Percentiles rank a stretch among this genome's conserved stretches.
Evolutionary conservation across 2,329 filamentous ascomycete genomes (phyloP).

Genomic region (Phialophora verrucosa): DNA sequence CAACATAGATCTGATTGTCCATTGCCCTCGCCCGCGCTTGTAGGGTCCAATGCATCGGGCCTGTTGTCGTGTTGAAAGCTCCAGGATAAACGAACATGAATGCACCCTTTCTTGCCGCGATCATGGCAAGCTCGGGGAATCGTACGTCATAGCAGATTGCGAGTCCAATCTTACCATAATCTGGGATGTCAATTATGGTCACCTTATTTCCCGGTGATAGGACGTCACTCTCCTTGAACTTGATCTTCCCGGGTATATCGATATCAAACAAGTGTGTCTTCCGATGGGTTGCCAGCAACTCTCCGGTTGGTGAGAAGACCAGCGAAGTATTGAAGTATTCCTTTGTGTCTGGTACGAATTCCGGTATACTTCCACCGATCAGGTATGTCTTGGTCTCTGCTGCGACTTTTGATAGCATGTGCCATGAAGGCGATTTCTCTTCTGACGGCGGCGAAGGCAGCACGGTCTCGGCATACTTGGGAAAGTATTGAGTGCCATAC

Average conservation of each 20-base stretch:
- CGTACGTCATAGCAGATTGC: slow-evolving; percentile 98
- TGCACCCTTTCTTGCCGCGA: slow-evolving; percentile 82
- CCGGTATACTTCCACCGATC: slow-evolving; percentile 90
- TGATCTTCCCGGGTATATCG: slow-evolving; percentile 93
- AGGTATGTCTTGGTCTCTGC: slow-evolving; percentile 79
- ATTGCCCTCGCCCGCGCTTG: slow-evolving; percentile 81
- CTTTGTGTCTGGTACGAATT: slow-evolving; percentile 69
- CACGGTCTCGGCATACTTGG: slow-evolving; percentile 89
- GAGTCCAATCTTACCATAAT: slow-evolving; percentile 83
- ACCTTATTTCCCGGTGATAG: slow-evolving; percentile 83
- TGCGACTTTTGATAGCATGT: slow-evolving; percentile 80
- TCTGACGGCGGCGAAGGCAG: slow-evolving; percentile 73
- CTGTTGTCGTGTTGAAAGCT: slow-evolving; percentile 96
- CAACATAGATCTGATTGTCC: slow-evolving; percentile 95
- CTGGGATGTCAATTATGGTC: slow-evolving; percentile 83
- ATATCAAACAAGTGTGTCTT: slow-evolving; percentile 99
- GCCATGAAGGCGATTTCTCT: slow-evolving; percentile 79
- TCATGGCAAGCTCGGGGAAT: slow-evolving; percentile 90
- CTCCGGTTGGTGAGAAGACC: slow-evolving; percentile 77
- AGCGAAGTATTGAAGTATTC: slow-evolving; percentile 91
- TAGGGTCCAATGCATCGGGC: slow-evolving; percentile 87
- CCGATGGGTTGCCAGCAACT: slow-evolving; percentile 83
- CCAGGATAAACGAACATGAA: slow-evolving; percentile 92
- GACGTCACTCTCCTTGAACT: slow-evolving; percentile 87
- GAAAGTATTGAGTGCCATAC: slow-evolving; percentile 90